Evolutionary conservation across 345 rosid species (phyloP).

Genomic region (Brassica incana): DNA sequence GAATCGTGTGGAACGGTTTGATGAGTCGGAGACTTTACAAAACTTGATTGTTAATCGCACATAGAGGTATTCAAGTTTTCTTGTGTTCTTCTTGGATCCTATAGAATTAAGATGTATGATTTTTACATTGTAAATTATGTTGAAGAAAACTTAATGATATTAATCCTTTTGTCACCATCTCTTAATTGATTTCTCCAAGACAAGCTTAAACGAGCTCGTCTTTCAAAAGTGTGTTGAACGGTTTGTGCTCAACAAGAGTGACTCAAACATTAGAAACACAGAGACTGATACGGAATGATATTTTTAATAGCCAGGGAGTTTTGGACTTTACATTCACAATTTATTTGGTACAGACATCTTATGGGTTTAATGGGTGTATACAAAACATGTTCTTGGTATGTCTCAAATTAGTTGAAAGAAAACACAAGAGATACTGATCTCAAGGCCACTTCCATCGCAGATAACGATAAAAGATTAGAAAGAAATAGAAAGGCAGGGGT

Average conservation of each 20-base stretch:
- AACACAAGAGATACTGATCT: neutral
- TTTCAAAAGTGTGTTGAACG: neutral
- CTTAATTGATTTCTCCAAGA: neutral
- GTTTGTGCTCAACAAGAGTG: neutral
- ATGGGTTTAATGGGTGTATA: neutral
- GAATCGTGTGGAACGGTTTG: slow-evolving; percentile 19
- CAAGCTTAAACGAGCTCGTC: neutral
- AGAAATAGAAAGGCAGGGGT: no score
- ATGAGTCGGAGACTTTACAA: neutral
- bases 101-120: neutral
- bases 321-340: neutral
- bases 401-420: neutral
- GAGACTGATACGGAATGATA: neutral
- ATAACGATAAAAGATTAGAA: no score
- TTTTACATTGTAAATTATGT: neutral
- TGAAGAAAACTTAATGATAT: neutral
- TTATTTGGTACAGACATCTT: neutral
- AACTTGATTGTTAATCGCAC: neutral
- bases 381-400: neutral
- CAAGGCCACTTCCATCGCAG: neutral
- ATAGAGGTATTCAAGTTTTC: neutral
- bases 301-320: neutral
- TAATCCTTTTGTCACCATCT: neutral
- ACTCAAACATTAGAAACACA: neutral
- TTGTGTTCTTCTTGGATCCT: neutral